Percentiles rank a stretch among this genome's conserved stretches.
phyloP scores from a whole-genome alignment of 352 stramenopile species.

The Pythium periplocum region DNA sequence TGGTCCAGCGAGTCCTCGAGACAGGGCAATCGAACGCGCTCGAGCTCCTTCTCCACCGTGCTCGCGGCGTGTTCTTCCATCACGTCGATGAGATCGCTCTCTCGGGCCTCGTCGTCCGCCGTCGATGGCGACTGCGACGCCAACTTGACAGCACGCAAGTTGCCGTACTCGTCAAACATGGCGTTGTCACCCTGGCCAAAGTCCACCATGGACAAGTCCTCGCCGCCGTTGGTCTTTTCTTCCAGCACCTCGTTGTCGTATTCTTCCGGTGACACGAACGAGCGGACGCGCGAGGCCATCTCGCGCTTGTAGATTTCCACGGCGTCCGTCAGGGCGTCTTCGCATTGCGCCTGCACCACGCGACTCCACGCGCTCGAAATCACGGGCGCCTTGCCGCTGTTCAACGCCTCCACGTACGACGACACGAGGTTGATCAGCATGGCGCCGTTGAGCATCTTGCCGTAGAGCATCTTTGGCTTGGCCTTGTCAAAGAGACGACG shows the following conservation, averaged over 20 bases:
- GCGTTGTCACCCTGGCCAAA: constrained; percentile 46
- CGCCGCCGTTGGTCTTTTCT: constrained; percentile 4
- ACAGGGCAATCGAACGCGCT: constrained; percentile 66
- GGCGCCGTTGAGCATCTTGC: constrained; percentile 77
- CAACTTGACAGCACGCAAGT: constrained; percentile 42
- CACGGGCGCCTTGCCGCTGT: constrained; percentile 80
- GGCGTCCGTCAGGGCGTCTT: constrained; percentile 72
- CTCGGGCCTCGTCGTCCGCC: constrained; percentile 25
- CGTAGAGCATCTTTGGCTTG: constrained; percentile 82
- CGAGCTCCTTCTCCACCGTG: constrained; percentile 23
- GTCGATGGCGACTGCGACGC: constrained; percentile 8
- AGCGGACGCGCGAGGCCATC: constrained; percentile 40
- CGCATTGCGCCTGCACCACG: constrained; percentile 81
- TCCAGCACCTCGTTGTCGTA: neutral
- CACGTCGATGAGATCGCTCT: constrained; percentile 68
- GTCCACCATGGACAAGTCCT: constrained; percentile 40
- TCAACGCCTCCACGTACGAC: constrained; percentile 84
- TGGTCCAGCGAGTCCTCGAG: constrained; percentile 42
- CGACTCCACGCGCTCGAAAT: constrained; percentile 88
- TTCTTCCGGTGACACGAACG: constrained; percentile 37
- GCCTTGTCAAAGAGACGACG: constrained; percentile 71
- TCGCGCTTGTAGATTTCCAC: constrained; percentile 77
- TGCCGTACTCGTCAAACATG: constrained; percentile 79
- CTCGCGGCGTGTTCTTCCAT: constrained; percentile 48
- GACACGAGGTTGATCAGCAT: constrained; percentile 84